These are phyloP conservation scores for Wallacemonas sp. DNA, from an alignment of 208 protist genomes.

Conservation along the genomic window DNA sequence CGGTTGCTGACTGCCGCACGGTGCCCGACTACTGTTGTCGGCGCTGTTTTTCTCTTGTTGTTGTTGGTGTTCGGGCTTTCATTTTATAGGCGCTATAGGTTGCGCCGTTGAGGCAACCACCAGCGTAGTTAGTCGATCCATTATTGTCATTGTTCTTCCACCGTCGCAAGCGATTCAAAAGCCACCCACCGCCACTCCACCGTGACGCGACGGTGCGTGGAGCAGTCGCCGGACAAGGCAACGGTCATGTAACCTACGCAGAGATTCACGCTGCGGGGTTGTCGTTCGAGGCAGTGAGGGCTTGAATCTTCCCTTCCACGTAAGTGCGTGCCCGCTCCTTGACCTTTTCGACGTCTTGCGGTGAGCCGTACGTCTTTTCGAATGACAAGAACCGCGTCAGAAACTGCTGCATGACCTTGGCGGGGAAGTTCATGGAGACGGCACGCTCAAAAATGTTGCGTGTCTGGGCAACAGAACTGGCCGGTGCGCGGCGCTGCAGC, in stretches of 20 bases:
- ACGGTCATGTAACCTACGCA: background rate
- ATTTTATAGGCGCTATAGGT: too few relatives aligned
- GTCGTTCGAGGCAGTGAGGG: conserved; percentile 31
- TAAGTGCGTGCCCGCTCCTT: conserved; percentile 92
- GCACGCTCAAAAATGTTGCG: conserved; percentile 81
- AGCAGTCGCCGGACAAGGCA: too few relatives aligned
- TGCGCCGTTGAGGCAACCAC: too few relatives aligned
- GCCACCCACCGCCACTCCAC: too few relatives aligned
- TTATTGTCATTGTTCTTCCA: too few relatives aligned
- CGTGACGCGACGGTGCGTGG: too few relatives aligned
- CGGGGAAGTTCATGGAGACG: conserved; percentile 74
- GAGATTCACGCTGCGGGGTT: background rate
- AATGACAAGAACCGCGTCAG: conserved; percentile 96
- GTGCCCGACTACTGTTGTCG: too few relatives aligned
- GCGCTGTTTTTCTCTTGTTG: too few relatives aligned
- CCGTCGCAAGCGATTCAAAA: too few relatives aligned
- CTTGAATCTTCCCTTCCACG: conserved; percentile 89
- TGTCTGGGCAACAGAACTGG: conserved; percentile 42
- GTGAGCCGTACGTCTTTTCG: conserved; percentile 92
- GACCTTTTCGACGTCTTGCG: conserved; percentile 87
- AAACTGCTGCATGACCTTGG: conserved; percentile 92
- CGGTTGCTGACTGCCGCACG: too few relatives aligned
- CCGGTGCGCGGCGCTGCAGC: conserved; percentile 47
- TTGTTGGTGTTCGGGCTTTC: too few relatives aligned
- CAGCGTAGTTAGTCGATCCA: too few relatives aligned